Evolutionary conservation across 2,329 filamentous ascomycete species (phyloP), one percentile per base, ranked within the genome.

Genomic region (Sarocladium kiliense): DNA sequence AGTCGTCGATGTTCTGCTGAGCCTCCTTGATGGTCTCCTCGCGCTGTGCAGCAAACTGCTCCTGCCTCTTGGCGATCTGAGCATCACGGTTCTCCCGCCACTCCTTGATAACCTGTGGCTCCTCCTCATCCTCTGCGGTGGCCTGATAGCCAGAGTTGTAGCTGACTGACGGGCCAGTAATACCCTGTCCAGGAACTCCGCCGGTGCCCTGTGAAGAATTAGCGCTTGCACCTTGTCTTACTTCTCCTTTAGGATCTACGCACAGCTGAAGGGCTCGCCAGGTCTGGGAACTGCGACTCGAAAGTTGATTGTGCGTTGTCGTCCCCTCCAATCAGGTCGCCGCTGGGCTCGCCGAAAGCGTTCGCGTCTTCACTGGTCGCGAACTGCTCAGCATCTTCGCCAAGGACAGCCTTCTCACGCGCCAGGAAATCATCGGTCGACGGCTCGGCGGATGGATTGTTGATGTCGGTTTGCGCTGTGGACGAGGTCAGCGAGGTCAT

Each of bases 1-100:
- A 99, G 71, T 97, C 94, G 70, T 99, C 94, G 61, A 99, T 96
- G 71, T 95, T 94, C 69, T 92, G 83, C 68, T 91, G 91, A 11
- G 94, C 94, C 63, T 94, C 91, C 70, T 90, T 85, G 68, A 97
- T 77, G 1, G 91, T 97, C 70, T 93, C 86, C 59, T 84, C 82
- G 70, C 94, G 94, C 75, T 92, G 90, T 61, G 84, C 79, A 41
- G 85, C 84, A 55, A 93, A 93, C 62, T 93, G 84, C 71, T 96
- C 86, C 61, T 90, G 87, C 65, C 93, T 89, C 72, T 92, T 91
- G 64, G 87, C 79, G 61, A 95, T 87, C 67, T 87, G 85, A 37
- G 87, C 85, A 66, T 96, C 89, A 61, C 94, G 88, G 66, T 88
- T 87, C 73, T 93, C 89, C 66, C 94, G 89, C 94, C 94, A 99